A percentile compares a stretch with the other conserved stretches of the same genome.
phyloP scores from a whole-genome alignment of 1,284 basidiomycete species.

The Wolfiporia cocos region DNA sequence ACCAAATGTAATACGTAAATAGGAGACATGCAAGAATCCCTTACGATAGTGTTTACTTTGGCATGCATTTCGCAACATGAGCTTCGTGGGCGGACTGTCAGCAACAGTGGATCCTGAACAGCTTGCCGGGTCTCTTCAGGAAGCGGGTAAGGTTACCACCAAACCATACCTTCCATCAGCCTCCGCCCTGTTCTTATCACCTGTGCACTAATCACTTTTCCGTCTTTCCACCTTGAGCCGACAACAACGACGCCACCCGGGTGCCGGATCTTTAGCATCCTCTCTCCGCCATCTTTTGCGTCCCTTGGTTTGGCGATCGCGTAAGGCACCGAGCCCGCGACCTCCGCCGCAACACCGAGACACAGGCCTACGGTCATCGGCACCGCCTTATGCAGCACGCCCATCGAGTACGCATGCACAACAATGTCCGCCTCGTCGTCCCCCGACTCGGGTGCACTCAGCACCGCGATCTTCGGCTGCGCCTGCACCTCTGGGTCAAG shows the following conservation, averaged over 20 bases:
- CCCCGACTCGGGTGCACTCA: constrained; percentile 33
- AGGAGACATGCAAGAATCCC: too few species aligned
- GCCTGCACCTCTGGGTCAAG: constrained; percentile 54
- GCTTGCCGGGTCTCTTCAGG: background rate
- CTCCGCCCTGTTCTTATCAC: constrained; percentile 63
- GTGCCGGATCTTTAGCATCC: constrained; percentile 44
- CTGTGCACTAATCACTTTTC: constrained; percentile 47
- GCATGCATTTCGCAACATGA: background rate
- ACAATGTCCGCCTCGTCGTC: constrained; percentile 39
- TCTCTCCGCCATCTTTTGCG: background rate
- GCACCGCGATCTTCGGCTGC: constrained; percentile 67
- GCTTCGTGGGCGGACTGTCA: too few species aligned
- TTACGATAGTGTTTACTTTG: background rate
- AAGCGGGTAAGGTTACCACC: constrained; percentile 39
- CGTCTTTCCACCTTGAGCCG: constrained; percentile 45
- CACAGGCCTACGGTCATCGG: constrained; percentile 74
- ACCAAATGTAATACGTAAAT: too few species aligned
- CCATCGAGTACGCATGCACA: constrained; percentile 67
- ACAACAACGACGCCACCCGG: constrained; percentile 64
- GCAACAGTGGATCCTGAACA: background rate
- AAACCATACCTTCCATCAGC: constrained; percentile 64
- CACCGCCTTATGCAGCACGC: constrained; percentile 64
- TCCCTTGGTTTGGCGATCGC: constrained; percentile 28
- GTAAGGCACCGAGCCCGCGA: constrained; percentile 48
- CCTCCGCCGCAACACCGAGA: constrained; percentile 56